Evolutionary conservation across 768 basidiomycete genomes (phyloP).

Genomic region (Pisolithus microcarpus): DNA sequence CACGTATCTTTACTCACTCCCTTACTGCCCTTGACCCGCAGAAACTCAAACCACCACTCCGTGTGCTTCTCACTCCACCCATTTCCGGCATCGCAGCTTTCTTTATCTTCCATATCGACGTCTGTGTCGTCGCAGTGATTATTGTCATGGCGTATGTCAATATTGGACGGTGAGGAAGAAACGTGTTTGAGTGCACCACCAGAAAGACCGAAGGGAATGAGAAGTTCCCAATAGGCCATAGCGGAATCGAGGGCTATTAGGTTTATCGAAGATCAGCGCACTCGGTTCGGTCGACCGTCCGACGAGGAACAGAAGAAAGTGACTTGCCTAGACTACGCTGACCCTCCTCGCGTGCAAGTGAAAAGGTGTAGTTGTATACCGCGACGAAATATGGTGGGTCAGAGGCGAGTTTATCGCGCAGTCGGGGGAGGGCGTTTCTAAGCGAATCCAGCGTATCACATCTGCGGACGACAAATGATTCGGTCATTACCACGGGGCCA

Average conservation of each 20-base stretch:
- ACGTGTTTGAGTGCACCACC: constrained; percentile 56
- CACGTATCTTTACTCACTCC: constrained; percentile 87
- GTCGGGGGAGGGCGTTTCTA: constrained; percentile 43
- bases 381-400: constrained; percentile 66
- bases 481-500: background rate
- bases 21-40: constrained; percentile 54
- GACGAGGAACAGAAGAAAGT: background rate
- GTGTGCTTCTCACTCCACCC: constrained; percentile 62
- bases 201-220: constrained; percentile 63
- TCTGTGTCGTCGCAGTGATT: background rate
- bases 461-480: constrained; percentile 29
- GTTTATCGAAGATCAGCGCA: too few species aligned
- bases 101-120: background rate
- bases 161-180: constrained; percentile 4
- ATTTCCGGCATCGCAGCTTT: constrained; percentile 31
- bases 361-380: constrained; percentile 78
- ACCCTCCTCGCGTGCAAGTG: constrained; percentile 67
- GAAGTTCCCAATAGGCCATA: constrained; percentile 66
- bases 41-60: constrained; percentile 74
- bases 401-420: constrained; percentile 54
- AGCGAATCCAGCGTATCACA: constrained; percentile 61
- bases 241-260: constrained; percentile 59
- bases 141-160: background rate
- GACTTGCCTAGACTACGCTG: constrained; percentile 72
- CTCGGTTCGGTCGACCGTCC: too few species aligned